These are phyloP conservation scores for Rauvolfia tetraphylla DNA, from an alignment of 257 asterid genomes.

Conservation along the genomic window DNA sequence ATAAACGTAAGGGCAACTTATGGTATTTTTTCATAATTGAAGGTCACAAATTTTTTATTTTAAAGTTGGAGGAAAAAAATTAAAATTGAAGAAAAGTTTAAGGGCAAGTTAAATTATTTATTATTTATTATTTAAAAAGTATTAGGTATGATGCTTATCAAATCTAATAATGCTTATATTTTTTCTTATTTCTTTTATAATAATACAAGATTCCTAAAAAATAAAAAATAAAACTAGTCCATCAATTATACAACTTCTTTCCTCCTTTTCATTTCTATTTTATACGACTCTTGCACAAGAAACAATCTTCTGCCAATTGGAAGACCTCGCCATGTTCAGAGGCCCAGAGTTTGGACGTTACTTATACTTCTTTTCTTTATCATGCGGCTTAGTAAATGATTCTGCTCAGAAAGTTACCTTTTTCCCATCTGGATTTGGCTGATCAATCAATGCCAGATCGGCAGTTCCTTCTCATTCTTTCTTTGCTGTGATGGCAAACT, in stretches of 20 bases:
- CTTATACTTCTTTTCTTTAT: constrained; percentile 14
- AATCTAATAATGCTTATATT: too few species aligned
- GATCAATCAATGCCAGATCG: constrained; percentile 41
- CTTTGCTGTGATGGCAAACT: constrained; percentile 4
- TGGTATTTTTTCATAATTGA: too few species aligned
- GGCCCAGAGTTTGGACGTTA: constrained; percentile 33
- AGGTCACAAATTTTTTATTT: too few species aligned
- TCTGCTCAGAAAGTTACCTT: constrained; percentile 24
- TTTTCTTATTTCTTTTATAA: too few species aligned
- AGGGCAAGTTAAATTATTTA: too few species aligned
- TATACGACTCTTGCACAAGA: constrained; percentile 13
- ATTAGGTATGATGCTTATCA: too few species aligned
- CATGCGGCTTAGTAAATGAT: constrained; percentile 22
- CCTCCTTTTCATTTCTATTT: constrained; percentile 26
- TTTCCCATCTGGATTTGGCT: constrained; percentile 39
- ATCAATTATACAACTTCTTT: constrained; percentile 5
- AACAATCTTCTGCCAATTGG: constrained; percentile 25
- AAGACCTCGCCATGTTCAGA: constrained; percentile 40
- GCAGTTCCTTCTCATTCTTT: constrained; percentile 31
- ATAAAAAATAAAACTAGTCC: too few species aligned
- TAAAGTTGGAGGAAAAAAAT: too few species aligned
- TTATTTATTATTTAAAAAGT: too few species aligned
- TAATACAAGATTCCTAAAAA: too few species aligned
- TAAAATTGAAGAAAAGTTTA: too few species aligned
- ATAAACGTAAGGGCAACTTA: too few species aligned